Evolutionary conservation across 441 rosid genomes (phyloP).

Genomic region (Lepidium campestre): DNA sequence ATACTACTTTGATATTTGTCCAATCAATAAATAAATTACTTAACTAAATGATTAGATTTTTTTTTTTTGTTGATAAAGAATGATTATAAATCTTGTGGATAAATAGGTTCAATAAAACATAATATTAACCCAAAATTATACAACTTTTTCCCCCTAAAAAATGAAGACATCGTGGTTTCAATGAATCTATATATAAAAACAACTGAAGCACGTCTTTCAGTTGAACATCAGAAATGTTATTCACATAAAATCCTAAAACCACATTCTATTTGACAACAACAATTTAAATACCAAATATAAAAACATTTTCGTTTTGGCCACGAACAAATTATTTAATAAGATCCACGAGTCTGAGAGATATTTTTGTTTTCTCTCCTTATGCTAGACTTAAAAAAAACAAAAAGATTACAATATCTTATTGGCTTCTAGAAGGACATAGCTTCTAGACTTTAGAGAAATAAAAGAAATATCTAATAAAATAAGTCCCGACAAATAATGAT

Average conservation of each 20-base stretch:
- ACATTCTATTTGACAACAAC: not conserved
- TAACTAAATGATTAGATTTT: not conserved
- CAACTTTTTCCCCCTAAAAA: not conserved
- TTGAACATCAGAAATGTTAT: conserved; percentile 5
- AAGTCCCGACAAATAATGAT: not conserved
- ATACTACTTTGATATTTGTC: not conserved
- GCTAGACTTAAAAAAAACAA: not conserved
- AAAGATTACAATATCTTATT: not conserved
- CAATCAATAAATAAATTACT: not conserved
- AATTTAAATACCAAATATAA: no score
- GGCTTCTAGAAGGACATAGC: conserved; percentile 1
- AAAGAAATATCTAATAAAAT: not conserved
- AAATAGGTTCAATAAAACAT: not conserved
- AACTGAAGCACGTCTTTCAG: conserved; percentile 17
- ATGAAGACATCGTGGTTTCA: conserved; percentile 8
- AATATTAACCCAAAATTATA: not conserved
- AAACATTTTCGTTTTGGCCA: no score
- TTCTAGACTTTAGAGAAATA: not conserved
- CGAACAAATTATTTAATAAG: not conserved
- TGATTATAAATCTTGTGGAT: no score
- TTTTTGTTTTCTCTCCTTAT: not conserved
- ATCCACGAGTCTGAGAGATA: not conserved
- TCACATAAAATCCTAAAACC: not conserved
- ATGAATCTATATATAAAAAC: not conserved
- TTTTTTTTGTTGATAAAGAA: no score